These are phyloP conservation scores for Phytophthora boehmeriae DNA, from an alignment of 352 stramenopile genomes.

Conservation along the genomic window DNA sequence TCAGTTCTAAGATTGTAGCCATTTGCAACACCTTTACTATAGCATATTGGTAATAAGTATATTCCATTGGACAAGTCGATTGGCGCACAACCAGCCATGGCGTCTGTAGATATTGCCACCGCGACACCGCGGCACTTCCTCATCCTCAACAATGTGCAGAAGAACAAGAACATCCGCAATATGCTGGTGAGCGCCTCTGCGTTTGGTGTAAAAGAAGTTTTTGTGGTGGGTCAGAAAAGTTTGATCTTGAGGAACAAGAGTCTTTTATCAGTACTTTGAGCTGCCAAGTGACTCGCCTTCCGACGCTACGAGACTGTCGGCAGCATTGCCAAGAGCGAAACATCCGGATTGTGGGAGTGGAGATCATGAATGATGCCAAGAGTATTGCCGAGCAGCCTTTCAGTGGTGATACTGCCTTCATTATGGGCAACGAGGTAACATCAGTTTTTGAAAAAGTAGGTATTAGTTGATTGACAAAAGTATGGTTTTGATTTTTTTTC, in stretches of 20 bases:
- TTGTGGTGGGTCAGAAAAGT: conserved; percentile 91
- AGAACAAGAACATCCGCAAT: conserved; percentile 89
- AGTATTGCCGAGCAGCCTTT: conserved; percentile 77
- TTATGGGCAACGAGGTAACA: conserved; percentile 95
- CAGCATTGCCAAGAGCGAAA: conserved; percentile 54
- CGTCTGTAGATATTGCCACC: not conserved
- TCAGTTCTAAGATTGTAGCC: conserved; percentile 17
- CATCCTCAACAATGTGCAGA: conserved; percentile 95
- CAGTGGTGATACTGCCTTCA: conserved; percentile 89
- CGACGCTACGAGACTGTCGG: conserved; percentile 83
- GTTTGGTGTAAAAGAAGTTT: conserved; percentile 85
- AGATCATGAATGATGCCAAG: conserved; percentile 91
- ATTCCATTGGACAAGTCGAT: not conserved
- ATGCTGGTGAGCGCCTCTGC: conserved; percentile 84
- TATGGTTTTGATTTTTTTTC: conserved; percentile 13
- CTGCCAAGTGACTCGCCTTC: conserved; percentile 68
- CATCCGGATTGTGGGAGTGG: conserved; percentile 92
- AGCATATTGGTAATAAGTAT: conserved; percentile 9
- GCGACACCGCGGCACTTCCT: conserved; percentile 57
- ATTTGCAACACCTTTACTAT: conserved; percentile 2
- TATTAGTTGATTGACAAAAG: conserved; percentile 2
- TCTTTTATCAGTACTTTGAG: conserved; percentile 50
- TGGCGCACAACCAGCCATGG: not conserved
- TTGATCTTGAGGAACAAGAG: conserved; percentile 63
- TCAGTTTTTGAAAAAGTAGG: conserved; percentile 1